Evolutionary conservation across 2,329 filamentous ascomycete genomes (phyloP), one percentile per base, ranked within the genome.

Genomic region (Calonectria pauciramosa): DNA sequence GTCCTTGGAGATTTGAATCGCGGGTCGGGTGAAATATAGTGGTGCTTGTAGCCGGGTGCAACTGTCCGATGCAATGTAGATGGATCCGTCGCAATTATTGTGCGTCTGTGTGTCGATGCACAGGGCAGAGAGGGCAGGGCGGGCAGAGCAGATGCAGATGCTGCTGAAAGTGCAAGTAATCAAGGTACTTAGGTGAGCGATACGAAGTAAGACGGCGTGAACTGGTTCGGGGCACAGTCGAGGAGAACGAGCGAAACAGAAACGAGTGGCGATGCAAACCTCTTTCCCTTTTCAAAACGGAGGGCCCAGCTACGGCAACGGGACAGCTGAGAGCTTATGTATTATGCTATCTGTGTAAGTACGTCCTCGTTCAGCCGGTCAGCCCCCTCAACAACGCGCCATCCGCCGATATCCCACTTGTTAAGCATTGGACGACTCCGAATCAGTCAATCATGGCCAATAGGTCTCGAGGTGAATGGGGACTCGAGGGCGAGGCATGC

Each of bases 291-390:
- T 69, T 34, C 60, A 49, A 26, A 49, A 59, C 47, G 47, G 49
- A 38, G 71, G 47, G 65, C n/a, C 23, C 32, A 14, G 44, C 30
- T 34, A 41, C 34, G 49, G 64, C 28, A 41, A 65, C 54, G 71
- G 52, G 71, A 69, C 51, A 49, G 63, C 56, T 38, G 71, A 73
- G 47, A 30, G 60, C 56, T 73, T 73, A 73, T 72, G 64, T 67
- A 63, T 67, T 64, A 54, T 63, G 68, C 47, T 34, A 60, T 47
- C 52, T 69, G 32, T 63, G 68, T 68, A 36, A 38, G 70, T 68
- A 52, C 60, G 41, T 28, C 47, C 18, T 65, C 41, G 18, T 56
- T 23, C 44, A 64, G 68, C 44, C 36, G 68, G 68, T 65, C 59
- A 65, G 59, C 68, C 28, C 56, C 54, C 23, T 9, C 44, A 63